Conservation (phyloP, 2,329 filamentous ascomycete genomes). For the Simplicillium aogashimaense region DNA sequence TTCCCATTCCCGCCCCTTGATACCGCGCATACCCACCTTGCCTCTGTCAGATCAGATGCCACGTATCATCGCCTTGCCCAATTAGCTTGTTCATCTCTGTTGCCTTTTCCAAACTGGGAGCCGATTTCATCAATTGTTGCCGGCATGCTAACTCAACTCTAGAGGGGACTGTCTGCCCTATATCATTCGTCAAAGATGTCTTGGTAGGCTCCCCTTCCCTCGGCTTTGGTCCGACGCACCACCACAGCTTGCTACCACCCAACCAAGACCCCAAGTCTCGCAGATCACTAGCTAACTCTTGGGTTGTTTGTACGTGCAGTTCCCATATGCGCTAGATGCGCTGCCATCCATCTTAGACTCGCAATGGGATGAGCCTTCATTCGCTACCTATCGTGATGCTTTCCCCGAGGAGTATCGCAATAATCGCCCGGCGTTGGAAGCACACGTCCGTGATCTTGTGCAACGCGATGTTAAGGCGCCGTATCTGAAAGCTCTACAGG, state of each 20-base stretch:
- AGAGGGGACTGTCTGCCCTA: constrained; percentile 79
- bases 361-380: constrained; percentile 56
- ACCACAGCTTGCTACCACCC: constrained; percentile 2
- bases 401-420: constrained; percentile 57
- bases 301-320: constrained; percentile 34
- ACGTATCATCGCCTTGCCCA: not conserved
- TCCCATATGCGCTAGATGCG: constrained; percentile 63
- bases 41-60: not conserved
- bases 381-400: constrained; percentile 57
- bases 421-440: constrained; percentile 48
- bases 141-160: not conserved
- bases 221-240: constrained; percentile 9
- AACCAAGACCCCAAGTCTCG: not conserved
- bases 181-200: constrained; percentile 76
- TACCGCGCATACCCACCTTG: not conserved
- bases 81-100: not conserved
- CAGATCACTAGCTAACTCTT: constrained; percentile 1
- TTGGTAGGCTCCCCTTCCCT: constrained; percentile 48
- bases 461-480: constrained; percentile 62
- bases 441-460: constrained; percentile 63
- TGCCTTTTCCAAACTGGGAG: not conserved
- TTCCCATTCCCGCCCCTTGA: not conserved
- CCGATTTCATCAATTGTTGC: too few species aligned
- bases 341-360: constrained; percentile 53
- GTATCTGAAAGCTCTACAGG: constrained; percentile 72